Conservation (phyloP, 768 basidiomycete species). For the Auriscalpium microsporum region DNA sequence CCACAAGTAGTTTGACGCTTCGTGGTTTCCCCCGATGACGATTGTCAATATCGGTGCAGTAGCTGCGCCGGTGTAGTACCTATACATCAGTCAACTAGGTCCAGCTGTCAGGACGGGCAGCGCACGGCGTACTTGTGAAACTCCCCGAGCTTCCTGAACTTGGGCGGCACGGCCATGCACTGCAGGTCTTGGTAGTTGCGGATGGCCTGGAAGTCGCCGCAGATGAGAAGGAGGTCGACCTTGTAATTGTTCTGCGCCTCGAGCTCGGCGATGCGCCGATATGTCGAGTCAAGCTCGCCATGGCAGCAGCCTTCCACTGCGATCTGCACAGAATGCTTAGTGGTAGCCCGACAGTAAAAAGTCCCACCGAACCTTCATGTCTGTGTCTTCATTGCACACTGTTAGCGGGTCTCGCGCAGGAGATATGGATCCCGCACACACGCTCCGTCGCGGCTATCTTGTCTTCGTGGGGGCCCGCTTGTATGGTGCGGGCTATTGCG, state of each 20-base stretch:
- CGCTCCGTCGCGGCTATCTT: no score
- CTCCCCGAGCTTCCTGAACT: constrained; percentile 76
- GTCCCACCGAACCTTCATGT: no score
- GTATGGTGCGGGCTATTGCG: no score
- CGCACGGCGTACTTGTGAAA: constrained; percentile 59
- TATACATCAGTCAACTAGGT: constrained; percentile 17
- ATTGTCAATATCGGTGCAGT: constrained; percentile 83
- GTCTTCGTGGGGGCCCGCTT: no score
- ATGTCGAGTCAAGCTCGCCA: constrained; percentile 85
- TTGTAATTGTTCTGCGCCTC: constrained; percentile 55
- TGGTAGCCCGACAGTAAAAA: no score
- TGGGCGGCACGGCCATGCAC: constrained; percentile 88
- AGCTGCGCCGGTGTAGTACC: constrained; percentile 82
- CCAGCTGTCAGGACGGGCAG: no score
- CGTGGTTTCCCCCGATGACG: constrained; percentile 96
- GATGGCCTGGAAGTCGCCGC: constrained; percentile 94
- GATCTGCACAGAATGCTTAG: constrained; percentile 35
- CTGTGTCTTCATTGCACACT: no score
- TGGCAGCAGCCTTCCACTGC: constrained; percentile 95
- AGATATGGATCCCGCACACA: no score
- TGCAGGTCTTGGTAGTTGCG: constrained; percentile 78
- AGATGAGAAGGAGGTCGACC: constrained; percentile 82
- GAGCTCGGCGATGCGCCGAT: constrained; percentile 55
- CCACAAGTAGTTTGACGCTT: constrained; percentile 95
- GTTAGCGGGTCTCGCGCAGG: no score